phyloP scores from a whole-genome alignment of 2,329 filamentous ascomycete species.

The Knufia fluminis region DNA sequence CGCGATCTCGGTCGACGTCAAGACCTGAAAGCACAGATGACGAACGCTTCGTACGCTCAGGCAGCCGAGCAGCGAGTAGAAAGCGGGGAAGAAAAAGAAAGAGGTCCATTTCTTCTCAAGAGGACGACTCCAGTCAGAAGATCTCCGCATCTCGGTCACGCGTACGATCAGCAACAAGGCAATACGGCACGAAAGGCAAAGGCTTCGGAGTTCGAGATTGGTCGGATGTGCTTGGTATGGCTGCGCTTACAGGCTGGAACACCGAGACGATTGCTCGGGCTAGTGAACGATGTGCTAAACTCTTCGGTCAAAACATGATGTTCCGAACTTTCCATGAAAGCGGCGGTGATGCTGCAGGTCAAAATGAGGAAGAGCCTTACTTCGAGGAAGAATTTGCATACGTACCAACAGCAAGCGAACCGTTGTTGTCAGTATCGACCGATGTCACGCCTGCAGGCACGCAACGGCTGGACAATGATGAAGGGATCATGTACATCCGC shows the following conservation, averaged over 20 bases:
- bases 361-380: background rate
- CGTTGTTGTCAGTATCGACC: background rate
- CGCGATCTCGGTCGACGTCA: background rate
- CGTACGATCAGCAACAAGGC: background rate
- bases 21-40: background rate
- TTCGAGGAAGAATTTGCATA: slow-evolving; percentile 6
- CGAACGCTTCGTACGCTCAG: background rate
- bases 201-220: slow-evolving; percentile 56
- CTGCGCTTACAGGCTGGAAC: slow-evolving; percentile 64
- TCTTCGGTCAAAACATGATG: slow-evolving; percentile 66
- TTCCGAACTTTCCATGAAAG: slow-evolving; percentile 48
- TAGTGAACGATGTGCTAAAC: slow-evolving; percentile 60
- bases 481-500: no score
- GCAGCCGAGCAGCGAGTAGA: background rate
- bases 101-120: background rate
- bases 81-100: slow-evolving; percentile 7
- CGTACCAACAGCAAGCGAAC: background rate
- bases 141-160: background rate
- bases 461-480: no score
- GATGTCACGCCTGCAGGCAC: background rate
- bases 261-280: slow-evolving; percentile 56
- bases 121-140: background rate
- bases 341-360: slow-evolving; percentile 5
- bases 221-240: slow-evolving; percentile 74
- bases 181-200: background rate